Evolutionary conservation across 2,329 filamentous ascomycete genomes (phyloP).

Genomic region (Purpureocillium takamizusanense): DNA sequence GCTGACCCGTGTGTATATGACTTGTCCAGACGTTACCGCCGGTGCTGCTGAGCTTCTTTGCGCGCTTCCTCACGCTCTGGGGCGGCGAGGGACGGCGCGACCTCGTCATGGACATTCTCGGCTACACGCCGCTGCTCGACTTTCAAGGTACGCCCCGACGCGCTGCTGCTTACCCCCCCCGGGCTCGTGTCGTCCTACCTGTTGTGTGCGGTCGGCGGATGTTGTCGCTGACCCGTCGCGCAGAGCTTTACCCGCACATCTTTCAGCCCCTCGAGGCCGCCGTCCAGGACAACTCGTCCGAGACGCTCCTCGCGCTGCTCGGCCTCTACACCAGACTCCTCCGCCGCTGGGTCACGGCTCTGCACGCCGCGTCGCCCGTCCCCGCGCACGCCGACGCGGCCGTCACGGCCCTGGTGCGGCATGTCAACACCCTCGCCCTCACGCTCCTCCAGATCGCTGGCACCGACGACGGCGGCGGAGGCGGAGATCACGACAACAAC

Average conservation of each 20-base stretch:
- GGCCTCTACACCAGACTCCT: slow-evolving; percentile 60
- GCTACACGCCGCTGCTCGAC: slow-evolving; percentile 41
- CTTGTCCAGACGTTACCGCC: slow-evolving; percentile 33
- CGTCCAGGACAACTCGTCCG: slow-evolving; percentile 36
- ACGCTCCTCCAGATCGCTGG: slow-evolving; percentile 47
- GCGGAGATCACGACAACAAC: too few species aligned
- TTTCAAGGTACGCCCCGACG: slow-evolving; percentile 41
- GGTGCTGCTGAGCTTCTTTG: slow-evolving; percentile 39
- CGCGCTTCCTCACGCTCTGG: slow-evolving; percentile 49
- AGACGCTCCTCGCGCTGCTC: slow-evolving; percentile 52
- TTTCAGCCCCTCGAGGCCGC: slow-evolving; percentile 43
- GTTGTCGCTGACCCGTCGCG: neutral
- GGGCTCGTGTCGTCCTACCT: too few species aligned
- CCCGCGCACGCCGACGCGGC: slow-evolving; percentile 25
- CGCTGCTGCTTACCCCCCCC: neutral
- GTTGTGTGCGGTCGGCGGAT: too few species aligned
- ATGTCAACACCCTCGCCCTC: slow-evolving; percentile 47
- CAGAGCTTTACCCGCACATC: slow-evolving; percentile 41
- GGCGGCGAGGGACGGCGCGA: slow-evolving; percentile 47
- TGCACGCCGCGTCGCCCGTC: slow-evolving; percentile 30
- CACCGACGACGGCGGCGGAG: too few species aligned
- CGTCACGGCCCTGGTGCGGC: slow-evolving; percentile 33
- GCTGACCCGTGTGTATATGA: neutral
- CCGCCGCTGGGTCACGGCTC: slow-evolving; percentile 43
- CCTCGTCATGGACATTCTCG: slow-evolving; percentile 48